Evolutionary conservation across 306 rosid genomes (phyloP).

Genomic region (Dicorynia guianensis): DNA sequence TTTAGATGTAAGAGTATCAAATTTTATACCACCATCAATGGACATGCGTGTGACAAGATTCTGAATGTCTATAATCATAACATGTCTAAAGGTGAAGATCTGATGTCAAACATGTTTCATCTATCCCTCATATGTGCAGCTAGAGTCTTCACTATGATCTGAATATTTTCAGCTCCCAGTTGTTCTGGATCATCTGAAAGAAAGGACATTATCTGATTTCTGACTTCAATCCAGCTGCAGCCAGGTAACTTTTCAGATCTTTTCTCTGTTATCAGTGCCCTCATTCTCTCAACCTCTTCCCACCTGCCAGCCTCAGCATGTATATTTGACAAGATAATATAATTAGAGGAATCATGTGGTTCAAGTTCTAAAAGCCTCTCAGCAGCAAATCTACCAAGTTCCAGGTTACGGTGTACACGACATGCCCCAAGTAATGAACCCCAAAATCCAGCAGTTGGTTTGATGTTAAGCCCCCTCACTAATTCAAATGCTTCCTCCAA

Average conservation of each 20-base stretch:
- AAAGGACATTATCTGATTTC: conserved; percentile 62
- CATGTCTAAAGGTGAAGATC: conserved; percentile 40
- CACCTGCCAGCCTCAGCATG: conserved; percentile 79
- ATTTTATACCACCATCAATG: neutral
- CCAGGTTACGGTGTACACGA: conserved; percentile 59
- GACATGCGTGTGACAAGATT: neutral
- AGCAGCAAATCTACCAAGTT: conserved; percentile 62
- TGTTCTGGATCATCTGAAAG: conserved; percentile 57
- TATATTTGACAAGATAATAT: conserved; percentile 78
- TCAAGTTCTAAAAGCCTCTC: conserved; percentile 75
- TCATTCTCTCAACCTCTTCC: conserved; percentile 75
- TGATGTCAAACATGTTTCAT: conserved; percentile 38
- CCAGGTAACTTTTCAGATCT: conserved; percentile 74
- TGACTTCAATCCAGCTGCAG: conserved; percentile 81
- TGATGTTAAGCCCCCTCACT: conserved; percentile 61
- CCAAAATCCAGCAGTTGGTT: conserved; percentile 75
- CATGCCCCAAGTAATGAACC: conserved; percentile 82
- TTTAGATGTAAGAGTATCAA: neutral
- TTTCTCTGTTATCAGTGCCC: conserved; percentile 64
- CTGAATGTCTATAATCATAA: conserved; percentile 36
- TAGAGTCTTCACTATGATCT: conserved; percentile 48
- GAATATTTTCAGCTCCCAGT: conserved; percentile 54
- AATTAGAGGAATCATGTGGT: conserved; percentile 70
- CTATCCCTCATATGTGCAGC: conserved; percentile 61
- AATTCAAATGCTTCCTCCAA: conserved; percentile 73